A percentile compares a stretch with the other conserved stretches of the same genome.
These are phyloP conservation scores for Tricladium varicosporioides DNA, from an alignment of 2,329 filamentous ascomycete genomes.

Conservation along the genomic window DNA sequence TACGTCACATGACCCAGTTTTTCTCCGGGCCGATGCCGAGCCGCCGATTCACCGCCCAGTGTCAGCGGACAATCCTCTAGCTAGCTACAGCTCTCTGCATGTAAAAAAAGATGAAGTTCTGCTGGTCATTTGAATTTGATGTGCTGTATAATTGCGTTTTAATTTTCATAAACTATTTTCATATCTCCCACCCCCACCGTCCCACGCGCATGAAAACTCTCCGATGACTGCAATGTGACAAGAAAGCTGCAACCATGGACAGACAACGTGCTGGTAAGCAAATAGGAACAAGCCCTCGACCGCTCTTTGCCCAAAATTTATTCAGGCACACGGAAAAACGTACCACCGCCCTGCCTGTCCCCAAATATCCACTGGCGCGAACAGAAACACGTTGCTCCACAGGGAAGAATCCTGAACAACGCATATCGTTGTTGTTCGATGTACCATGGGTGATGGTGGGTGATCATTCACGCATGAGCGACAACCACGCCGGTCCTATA, in stretches of 20 bases:
- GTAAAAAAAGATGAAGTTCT: no score
- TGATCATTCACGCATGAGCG: slow-evolving; percentile 19
- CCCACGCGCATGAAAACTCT: slow-evolving; percentile 1
- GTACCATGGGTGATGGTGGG: slow-evolving; percentile 3
- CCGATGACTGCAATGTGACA: slow-evolving; percentile 2
- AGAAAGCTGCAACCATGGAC: neutral
- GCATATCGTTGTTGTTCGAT: slow-evolving; percentile 17
- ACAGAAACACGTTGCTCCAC: slow-evolving; percentile 24
- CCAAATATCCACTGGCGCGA: slow-evolving; percentile 7
- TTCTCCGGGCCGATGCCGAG: no score
- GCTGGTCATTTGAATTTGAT: no score
- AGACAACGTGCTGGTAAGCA: neutral
- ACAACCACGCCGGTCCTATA: slow-evolving; percentile 19
- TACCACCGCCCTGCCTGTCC: neutral
- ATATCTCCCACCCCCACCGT: neutral
- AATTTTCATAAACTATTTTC: neutral
- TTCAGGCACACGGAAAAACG: slow-evolving; percentile 5
- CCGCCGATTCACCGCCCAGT: no score
- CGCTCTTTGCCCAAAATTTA: slow-evolving; percentile 1
- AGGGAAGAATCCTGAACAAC: slow-evolving; percentile 12
- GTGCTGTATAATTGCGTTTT: neutral
- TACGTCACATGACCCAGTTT: no score
- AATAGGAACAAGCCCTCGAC: slow-evolving; percentile 3
- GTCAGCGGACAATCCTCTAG: no score
- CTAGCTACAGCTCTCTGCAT: no score